Conservation (phyloP, 306 rosid genomes). For the Cucurbita moschata region DNA sequence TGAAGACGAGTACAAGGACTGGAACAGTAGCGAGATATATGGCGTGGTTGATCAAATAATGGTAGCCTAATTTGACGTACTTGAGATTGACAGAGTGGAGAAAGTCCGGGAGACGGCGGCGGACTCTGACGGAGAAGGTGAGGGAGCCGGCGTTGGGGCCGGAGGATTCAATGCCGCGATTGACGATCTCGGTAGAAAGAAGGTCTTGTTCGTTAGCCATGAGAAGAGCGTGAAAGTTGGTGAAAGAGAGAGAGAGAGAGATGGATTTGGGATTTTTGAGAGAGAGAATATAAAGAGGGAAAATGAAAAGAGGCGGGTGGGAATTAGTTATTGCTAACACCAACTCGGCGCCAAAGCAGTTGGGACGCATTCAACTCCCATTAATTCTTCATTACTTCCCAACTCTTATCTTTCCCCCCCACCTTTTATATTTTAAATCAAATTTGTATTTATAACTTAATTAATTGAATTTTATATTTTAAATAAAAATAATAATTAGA, state of each 20-base stretch:
- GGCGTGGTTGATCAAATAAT: conserved; percentile 77
- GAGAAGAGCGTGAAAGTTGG: background rate
- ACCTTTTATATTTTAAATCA: too few species aligned
- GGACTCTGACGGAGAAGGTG: conserved; percentile 75
- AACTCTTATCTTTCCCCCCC: too few species aligned
- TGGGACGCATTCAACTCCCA: conserved; percentile 40
- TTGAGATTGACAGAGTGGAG: conserved; percentile 87
- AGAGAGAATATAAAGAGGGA: background rate
- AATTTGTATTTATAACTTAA: too few species aligned
- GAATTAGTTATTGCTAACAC: conserved; percentile 47
- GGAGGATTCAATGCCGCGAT: conserved; percentile 64
- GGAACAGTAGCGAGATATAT: conserved; percentile 76
- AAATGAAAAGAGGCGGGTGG: conserved; percentile 27
- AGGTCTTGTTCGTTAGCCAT: conserved; percentile 68
- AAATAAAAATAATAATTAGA: too few species aligned
- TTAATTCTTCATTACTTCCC: conserved; percentile 39
- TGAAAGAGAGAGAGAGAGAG: background rate
- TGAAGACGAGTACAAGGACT: conserved; percentile 53
- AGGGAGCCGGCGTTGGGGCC: conserved; percentile 93
- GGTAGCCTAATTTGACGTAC: conserved; percentile 87
- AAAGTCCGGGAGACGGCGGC: conserved; percentile 74
- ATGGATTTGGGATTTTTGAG: background rate
- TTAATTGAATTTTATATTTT: too few species aligned
- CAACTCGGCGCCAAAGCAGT: conserved; percentile 40
- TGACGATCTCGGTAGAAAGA: conserved; percentile 77